phyloP scores from a whole-genome alignment of 1,284 basidiomycete species.

The Ustilago curta region DNA sequence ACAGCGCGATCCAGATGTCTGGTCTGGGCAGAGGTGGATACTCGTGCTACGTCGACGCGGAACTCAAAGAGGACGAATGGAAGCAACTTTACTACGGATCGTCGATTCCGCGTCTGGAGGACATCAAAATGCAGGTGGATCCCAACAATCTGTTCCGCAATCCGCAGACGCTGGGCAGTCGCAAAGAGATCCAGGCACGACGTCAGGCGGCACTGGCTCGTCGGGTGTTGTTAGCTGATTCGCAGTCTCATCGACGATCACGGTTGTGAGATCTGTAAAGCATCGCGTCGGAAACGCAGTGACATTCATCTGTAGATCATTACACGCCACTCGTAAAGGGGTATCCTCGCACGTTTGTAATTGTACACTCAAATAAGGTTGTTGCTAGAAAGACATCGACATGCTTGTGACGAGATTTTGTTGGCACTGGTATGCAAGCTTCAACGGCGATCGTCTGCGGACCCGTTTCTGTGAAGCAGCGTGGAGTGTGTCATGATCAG shows the following conservation, averaged over 20 bases:
- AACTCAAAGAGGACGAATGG: constrained; percentile 51
- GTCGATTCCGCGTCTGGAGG: constrained; percentile 37
- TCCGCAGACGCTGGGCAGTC: constrained; percentile 47
- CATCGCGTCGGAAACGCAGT: background rate
- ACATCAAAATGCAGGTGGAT: constrained; percentile 54
- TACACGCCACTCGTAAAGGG: background rate
- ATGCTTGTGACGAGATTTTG: background rate
- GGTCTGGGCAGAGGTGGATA: constrained; percentile 38
- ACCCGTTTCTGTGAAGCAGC: background rate
- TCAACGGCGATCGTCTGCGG: constrained; percentile 1
- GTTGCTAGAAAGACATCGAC: background rate
- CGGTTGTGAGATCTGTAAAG: constrained; percentile 6
- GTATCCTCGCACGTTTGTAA: background rate
- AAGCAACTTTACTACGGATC: constrained; percentile 53
- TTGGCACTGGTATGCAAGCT: background rate
- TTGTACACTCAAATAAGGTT: background rate
- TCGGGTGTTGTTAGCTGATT: background rate
- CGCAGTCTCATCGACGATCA: constrained; percentile 2
- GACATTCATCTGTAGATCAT: background rate
- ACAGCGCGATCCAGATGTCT: constrained; percentile 31
- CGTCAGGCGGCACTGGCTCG: constrained; percentile 11
- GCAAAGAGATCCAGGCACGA: constrained; percentile 27
- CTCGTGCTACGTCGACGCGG: constrained; percentile 60
- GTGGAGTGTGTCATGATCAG: too few species aligned
- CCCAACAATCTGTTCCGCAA: constrained; percentile 55